Conservation (phyloP, 2,329 filamentous ascomycete genomes). For the Phaeosphaeria sp. region DNA sequence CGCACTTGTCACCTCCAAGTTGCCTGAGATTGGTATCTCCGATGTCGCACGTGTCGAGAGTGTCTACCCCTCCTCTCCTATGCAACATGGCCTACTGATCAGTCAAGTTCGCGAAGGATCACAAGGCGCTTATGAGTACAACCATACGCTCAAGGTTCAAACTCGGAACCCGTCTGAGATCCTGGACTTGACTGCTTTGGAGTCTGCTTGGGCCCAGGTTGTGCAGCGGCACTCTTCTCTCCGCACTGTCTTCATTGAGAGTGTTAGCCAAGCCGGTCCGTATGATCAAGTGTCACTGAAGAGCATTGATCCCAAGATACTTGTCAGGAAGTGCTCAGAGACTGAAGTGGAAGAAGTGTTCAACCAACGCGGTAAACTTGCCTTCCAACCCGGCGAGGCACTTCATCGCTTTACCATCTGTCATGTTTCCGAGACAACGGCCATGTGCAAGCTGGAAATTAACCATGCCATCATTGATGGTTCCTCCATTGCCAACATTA, state of each 20-base stretch:
- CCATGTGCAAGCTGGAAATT: constrained; percentile 23
- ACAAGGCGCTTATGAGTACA: constrained; percentile 9
- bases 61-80: constrained; percentile 16
- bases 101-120: constrained; percentile 7
- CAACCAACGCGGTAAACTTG: constrained; percentile 1
- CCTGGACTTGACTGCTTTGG: constrained; percentile 7
- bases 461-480: constrained; percentile 30
- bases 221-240: constrained; percentile 22
- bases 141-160: constrained; percentile 6
- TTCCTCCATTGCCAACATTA: constrained; percentile 15
- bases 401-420: constrained; percentile 23
- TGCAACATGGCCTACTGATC: constrained; percentile 17
- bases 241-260: constrained; percentile 24
- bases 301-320: not conserved
- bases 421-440: constrained; percentile 1
- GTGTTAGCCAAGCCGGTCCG: constrained; percentile 10
- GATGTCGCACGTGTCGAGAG: constrained; percentile 10
- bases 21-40: constrained; percentile 14
- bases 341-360: constrained; percentile 4
- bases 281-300: constrained; percentile 23
- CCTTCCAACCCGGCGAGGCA: constrained; percentile 2
- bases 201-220: constrained; percentile 22
- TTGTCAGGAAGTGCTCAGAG: not conserved
- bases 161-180: not conserved
- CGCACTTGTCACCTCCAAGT: constrained; percentile 6